These are phyloP conservation scores for Wallacemonas sp. DNA, from an alignment of 208 protist genomes.

Conservation along the genomic window DNA sequence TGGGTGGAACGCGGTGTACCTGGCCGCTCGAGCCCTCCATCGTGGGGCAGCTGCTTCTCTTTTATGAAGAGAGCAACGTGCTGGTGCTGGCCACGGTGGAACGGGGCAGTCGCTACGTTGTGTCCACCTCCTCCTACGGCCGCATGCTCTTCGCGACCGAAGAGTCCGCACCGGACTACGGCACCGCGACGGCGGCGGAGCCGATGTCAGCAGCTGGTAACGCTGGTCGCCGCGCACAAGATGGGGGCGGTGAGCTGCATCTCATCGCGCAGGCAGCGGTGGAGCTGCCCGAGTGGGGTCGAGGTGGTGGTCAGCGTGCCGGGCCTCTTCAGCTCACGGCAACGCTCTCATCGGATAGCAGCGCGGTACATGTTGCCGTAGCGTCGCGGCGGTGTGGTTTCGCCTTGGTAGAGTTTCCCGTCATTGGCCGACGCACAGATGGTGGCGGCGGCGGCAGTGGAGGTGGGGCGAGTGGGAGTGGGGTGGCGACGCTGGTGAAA, in stretches of 20 bases:
- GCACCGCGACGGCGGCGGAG: slow-evolving; percentile 6
- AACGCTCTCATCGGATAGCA: slow-evolving; percentile 25
- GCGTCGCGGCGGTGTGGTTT: slow-evolving; percentile 36
- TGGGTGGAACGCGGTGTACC: slow-evolving; percentile 14
- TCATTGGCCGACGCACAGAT: slow-evolving; percentile 20
- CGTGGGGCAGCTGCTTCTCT: slow-evolving; percentile 40
- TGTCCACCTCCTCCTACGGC: neutral
- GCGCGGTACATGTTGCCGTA: slow-evolving; percentile 34
- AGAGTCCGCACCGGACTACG: neutral
- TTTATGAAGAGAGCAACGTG: slow-evolving; percentile 44
- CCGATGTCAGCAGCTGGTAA: neutral
- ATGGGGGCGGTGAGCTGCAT: slow-evolving; percentile 15
- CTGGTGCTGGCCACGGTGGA: slow-evolving; percentile 37
- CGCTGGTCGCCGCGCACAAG: neutral
- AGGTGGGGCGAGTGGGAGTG: slow-evolving; percentile 5
- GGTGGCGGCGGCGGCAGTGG: neutral
- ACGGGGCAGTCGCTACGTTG: slow-evolving; percentile 18
- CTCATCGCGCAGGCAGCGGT: slow-evolving; percentile 42
- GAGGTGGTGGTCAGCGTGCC: slow-evolving; percentile 17
- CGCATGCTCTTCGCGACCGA: slow-evolving; percentile 13
- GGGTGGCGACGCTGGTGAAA: slow-evolving; percentile 12
- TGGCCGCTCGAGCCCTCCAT: slow-evolving; percentile 25
- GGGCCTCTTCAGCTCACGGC: slow-evolving; percentile 32
- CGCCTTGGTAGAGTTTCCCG: slow-evolving; percentile 29
- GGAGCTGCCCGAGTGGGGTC: slow-evolving; percentile 35